These are phyloP conservation scores for Thermothelomyces thermophilus DNA, from an alignment of 2,329 filamentous ascomycete genomes.

Conservation along the genomic window DNA sequence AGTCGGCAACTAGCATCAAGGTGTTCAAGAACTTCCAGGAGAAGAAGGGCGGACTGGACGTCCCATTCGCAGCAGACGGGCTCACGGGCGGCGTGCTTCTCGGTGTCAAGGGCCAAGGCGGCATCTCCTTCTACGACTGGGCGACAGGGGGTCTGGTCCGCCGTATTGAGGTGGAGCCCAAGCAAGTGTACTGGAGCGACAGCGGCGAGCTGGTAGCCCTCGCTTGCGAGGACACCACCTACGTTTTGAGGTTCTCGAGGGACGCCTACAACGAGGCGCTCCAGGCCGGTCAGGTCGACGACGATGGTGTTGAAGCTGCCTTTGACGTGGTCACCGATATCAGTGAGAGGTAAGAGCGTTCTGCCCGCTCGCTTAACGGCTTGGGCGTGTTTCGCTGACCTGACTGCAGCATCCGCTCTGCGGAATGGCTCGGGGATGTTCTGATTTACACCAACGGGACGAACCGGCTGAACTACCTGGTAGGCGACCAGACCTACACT, in stretches of 20 bases:
- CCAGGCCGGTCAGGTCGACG: slow-evolving; percentile 74
- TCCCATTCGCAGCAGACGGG: slow-evolving; percentile 91
- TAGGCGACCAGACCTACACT: slow-evolving; percentile 96
- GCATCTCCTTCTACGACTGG: slow-evolving; percentile 97
- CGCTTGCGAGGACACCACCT: slow-evolving; percentile 92
- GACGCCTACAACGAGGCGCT: slow-evolving; percentile 81
- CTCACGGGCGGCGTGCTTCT: slow-evolving; percentile 82
- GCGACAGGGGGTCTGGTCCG: slow-evolving; percentile 80
- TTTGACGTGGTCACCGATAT: slow-evolving; percentile 97
- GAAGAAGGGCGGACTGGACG: slow-evolving; percentile 79
- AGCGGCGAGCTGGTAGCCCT: slow-evolving; percentile 88
- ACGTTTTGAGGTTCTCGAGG: slow-evolving; percentile 84
- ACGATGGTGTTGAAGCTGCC: slow-evolving; percentile 88
- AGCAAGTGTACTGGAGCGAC: slow-evolving; percentile 92
- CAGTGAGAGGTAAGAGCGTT: slow-evolving; percentile 62
- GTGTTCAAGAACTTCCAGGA: slow-evolving; percentile 98
- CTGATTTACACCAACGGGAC: slow-evolving; percentile 98
- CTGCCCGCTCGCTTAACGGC: neutral
- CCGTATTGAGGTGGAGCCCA: slow-evolving; percentile 76
- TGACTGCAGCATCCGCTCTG: slow-evolving; percentile 67
- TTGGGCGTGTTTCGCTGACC: slow-evolving; percentile 22
- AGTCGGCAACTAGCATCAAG: slow-evolving; percentile 90
- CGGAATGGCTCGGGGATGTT: slow-evolving; percentile 97
- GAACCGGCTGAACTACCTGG: slow-evolving; percentile 94
- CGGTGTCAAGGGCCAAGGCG: slow-evolving; percentile 90